Percentiles rank a stretch among this genome's conserved stretches.
Evolutionary conservation across 441 rosid genomes (phyloP).

Genomic region (Gossypium gossypioides): DNA sequence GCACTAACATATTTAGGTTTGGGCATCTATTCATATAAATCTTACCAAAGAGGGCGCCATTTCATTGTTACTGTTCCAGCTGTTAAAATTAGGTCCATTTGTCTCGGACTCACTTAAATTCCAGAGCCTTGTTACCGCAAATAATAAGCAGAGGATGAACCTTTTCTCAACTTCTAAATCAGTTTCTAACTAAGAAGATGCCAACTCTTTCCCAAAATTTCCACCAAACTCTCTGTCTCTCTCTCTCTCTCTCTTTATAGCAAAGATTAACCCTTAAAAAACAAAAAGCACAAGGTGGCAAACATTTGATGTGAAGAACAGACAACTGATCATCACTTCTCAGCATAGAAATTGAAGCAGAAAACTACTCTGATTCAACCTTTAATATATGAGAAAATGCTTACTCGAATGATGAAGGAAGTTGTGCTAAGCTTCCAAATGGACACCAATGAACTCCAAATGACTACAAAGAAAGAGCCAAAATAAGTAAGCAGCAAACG

Average conservation of each 20-base stretch:
- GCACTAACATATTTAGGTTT: no score
- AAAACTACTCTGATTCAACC: constrained; percentile 3
- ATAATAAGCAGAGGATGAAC: neutral
- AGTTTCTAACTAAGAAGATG: neutral
- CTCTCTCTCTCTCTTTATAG: neutral
- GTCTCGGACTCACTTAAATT: neutral
- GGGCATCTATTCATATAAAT: no score
- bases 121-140: neutral
- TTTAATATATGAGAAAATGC: constrained; percentile 20
- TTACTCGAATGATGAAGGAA: constrained; percentile 79
- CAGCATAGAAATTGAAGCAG: constrained; percentile 11
- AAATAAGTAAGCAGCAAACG: constrained; percentile 5
- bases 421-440: constrained; percentile 61
- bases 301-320: neutral
- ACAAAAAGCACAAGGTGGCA: neutral
- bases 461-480: constrained; percentile 44
- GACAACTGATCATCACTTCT: neutral
- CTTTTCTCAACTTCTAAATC: neutral
- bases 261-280: neutral
- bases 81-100: no score
- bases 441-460: constrained; percentile 96
- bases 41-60: no score
- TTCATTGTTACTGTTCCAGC: no score
- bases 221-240: neutral
- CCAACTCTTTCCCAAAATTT: neutral